Evolutionary conservation across 2,329 filamentous ascomycete species (phyloP).

Genomic region (Scolecobasidium constrictum): DNA sequence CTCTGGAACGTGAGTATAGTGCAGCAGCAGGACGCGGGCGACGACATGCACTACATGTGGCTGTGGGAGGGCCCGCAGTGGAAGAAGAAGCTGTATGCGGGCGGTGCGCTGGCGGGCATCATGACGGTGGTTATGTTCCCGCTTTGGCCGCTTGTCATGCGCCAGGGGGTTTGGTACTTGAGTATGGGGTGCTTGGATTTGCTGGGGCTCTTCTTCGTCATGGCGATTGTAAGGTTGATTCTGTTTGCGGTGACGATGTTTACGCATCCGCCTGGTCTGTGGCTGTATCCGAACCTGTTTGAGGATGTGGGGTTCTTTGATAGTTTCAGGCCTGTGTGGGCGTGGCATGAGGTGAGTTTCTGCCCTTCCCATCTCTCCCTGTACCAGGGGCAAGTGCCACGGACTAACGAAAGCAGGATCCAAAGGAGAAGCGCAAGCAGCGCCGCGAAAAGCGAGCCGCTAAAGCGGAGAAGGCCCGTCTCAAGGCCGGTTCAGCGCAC

Average conservation of each 20-base stretch:
- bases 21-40: conserved; percentile 80
- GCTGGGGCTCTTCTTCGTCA: conserved; percentile 87
- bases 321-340: conserved; percentile 91
- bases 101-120: conserved; percentile 68
- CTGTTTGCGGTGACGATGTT: conserved; percentile 92
- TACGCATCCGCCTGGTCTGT: conserved; percentile 72
- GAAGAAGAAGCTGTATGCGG: conserved; percentile 87
- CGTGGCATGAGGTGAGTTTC: conserved; percentile 71
- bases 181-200: conserved; percentile 88
- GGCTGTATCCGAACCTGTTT: conserved; percentile 96
- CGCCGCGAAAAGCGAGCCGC: conserved; percentile 17
- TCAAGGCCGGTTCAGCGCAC: conserved; percentile 15
- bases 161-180: conserved; percentile 93
- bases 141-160: conserved; percentile 83
- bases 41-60: conserved; percentile 94
- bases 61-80: conserved; percentile 89
- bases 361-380: conserved; percentile 25
- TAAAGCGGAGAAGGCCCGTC: conserved; percentile 14
- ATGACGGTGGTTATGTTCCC: conserved; percentile 91
- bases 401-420: conserved; percentile 1
- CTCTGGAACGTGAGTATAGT: conserved; percentile 94
- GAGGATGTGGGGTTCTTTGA: conserved; percentile 98
- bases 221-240: conserved; percentile 94
- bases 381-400: neutral
- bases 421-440: conserved; percentile 18